Percentiles rank a stretch among this genome's conserved stretches.
phyloP scores from a whole-genome alignment of 1,284 basidiomycete species.

The Puccinia coronata region DNA sequence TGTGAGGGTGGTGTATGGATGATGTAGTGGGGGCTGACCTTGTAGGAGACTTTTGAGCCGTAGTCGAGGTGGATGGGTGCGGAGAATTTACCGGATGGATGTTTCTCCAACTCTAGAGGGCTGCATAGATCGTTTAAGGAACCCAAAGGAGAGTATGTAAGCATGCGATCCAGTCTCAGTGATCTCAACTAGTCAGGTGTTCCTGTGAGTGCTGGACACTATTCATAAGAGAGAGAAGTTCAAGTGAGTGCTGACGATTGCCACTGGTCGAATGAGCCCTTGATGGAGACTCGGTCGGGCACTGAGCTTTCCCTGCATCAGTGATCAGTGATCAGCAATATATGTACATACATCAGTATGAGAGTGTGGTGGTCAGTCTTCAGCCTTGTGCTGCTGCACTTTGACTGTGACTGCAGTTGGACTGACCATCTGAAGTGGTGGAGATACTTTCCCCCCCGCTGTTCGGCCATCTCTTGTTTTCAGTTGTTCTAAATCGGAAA shows the following conservation, averaged over 20 bases:
- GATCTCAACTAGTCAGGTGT: too few species aligned
- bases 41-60: constrained; percentile 54
- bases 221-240: too few species aligned
- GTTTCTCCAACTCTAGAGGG: constrained; percentile 48
- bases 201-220: too few species aligned
- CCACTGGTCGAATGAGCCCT: constrained; percentile 49
- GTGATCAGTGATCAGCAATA: not conserved
- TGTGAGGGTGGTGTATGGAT: not conserved
- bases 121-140: not conserved
- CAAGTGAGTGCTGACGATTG: too few species aligned
- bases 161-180: too few species aligned
- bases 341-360: not conserved
- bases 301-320: constrained; percentile 39
- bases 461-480: too few species aligned
- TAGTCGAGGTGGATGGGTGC: constrained; percentile 51
- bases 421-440: constrained; percentile 47
- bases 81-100: constrained; percentile 52
- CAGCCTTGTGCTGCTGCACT: too few species aligned
- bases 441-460: not conserved
- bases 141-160: not conserved
- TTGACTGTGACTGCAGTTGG: too few species aligned
- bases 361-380: not conserved
- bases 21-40: constrained; percentile 50
- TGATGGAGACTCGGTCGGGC: constrained; percentile 36
- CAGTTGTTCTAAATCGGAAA: too few species aligned